phyloP scores from a whole-genome alignment of 768 basidiomycete species.

The Mycena latifolia region DNA sequence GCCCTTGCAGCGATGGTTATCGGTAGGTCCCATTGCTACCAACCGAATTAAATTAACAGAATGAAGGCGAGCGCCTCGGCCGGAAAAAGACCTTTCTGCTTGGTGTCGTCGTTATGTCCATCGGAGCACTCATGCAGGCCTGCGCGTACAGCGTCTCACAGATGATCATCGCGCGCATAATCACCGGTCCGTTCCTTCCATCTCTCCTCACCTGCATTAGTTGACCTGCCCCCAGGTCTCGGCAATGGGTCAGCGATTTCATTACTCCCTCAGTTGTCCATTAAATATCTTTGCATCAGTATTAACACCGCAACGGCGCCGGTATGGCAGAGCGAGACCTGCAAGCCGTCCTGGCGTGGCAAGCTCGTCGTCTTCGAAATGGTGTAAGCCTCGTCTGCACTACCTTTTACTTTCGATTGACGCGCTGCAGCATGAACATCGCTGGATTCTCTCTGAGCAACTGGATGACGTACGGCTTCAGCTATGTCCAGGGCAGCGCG shows the following conservation, averaged over 20 bases:
- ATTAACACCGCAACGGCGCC: constrained; percentile 64
- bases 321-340: constrained; percentile 66
- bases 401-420: background rate
- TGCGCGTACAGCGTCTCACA: constrained; percentile 58
- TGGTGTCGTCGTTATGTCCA: constrained; percentile 65
- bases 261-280: background rate
- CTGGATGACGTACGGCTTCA: constrained; percentile 68
- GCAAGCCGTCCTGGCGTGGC: constrained; percentile 61
- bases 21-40: constrained; percentile 38
- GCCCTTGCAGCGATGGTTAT: constrained; percentile 58
- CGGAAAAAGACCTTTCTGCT: constrained; percentile 62
- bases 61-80: constrained; percentile 54
- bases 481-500: constrained; percentile 56
- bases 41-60: background rate
- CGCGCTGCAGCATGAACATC: constrained; percentile 56
- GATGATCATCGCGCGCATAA: constrained; percentile 61
- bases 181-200: constrained; percentile 51
- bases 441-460: constrained; percentile 64
- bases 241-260: constrained; percentile 55
- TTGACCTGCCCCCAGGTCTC: constrained; percentile 44
- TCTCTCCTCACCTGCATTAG: background rate
- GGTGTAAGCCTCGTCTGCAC: constrained; percentile 49
- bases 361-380: constrained; percentile 63
- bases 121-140: constrained; percentile 65
- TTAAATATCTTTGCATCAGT: constrained; percentile 34